phyloP scores from a whole-genome alignment of 345 rosid genomes.

The Noccaea caerulescens region DNA sequence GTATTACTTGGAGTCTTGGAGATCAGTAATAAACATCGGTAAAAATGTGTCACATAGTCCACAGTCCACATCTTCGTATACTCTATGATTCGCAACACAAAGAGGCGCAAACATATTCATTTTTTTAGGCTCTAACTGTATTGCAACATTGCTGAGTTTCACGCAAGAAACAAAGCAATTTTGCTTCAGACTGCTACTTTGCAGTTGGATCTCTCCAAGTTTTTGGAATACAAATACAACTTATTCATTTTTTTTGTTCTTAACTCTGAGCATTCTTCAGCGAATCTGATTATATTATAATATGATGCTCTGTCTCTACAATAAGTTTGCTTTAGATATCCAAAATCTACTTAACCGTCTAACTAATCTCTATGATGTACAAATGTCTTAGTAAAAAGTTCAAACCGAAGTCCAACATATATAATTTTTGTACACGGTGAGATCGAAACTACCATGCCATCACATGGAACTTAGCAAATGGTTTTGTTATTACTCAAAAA shows the following conservation, averaged over 20 bases:
- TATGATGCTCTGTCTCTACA: too few species aligned
- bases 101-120: not conserved
- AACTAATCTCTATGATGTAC: not conserved
- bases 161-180: too few species aligned
- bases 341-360: not conserved
- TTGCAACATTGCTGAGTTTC: not conserved
- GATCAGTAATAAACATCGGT: not conserved
- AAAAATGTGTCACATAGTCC: not conserved
- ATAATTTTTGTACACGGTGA: not conserved
- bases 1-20: not conserved
- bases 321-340: too few species aligned
- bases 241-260: too few species aligned
- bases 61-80: constrained; percentile 2
- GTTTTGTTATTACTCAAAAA: not conserved
- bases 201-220: too few species aligned
- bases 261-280: too few species aligned
- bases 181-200: too few species aligned
- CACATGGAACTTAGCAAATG: not conserved
- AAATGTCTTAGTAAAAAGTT: not conserved
- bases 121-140: not conserved
- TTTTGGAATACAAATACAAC: too few species aligned
- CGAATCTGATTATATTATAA: too few species aligned
- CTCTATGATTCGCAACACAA: not conserved
- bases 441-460: not conserved
- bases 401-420: not conserved